phyloP scores from a whole-genome alignment of 2,329 filamentous ascomycete genomes.

The Ceratocystis variospora region DNA sequence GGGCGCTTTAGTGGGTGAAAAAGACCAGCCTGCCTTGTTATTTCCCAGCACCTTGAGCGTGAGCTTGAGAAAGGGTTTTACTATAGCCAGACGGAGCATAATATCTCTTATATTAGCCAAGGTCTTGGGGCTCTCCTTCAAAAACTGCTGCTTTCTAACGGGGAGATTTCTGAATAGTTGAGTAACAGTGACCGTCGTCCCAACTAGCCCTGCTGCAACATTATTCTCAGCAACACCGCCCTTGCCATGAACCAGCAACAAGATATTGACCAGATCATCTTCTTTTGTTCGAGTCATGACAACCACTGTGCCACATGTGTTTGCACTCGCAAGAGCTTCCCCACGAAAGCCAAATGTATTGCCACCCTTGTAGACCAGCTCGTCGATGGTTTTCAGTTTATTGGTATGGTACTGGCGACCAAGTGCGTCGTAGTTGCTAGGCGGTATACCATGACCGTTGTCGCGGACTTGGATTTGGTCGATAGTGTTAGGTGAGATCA shows the following conservation, averaged over 20 bases:
- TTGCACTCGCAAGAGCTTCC: slow-evolving; percentile 55
- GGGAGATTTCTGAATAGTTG: slow-evolving; percentile 48
- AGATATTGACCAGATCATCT: slow-evolving; percentile 42
- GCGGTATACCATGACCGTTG: slow-evolving; percentile 57
- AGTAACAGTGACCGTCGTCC: slow-evolving; percentile 51
- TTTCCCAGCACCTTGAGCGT: slow-evolving; percentile 45
- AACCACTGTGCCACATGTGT: slow-evolving; percentile 43
- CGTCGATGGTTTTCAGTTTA: slow-evolving; percentile 52
- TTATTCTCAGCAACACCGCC: slow-evolving; percentile 26
- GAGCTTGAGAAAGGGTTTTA: slow-evolving; percentile 48
- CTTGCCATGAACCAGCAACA: slow-evolving; percentile 30
- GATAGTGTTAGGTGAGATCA: slow-evolving; percentile 50
- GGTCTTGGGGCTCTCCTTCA: slow-evolving; percentile 44
- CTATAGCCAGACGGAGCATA: slow-evolving; percentile 51
- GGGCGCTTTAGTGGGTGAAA: slow-evolving; percentile 40
- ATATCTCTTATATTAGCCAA: slow-evolving; percentile 45
- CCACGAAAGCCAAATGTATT: slow-evolving; percentile 62
- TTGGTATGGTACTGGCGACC: slow-evolving; percentile 60
- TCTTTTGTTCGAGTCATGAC: slow-evolving; percentile 50
- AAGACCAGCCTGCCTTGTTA: slow-evolving; percentile 42
- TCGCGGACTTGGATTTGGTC: slow-evolving; percentile 57
- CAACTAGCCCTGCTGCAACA: slow-evolving; percentile 42
- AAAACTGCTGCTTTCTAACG: slow-evolving; percentile 45
- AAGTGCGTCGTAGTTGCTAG: slow-evolving; percentile 46
- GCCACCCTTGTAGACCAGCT: slow-evolving; percentile 43